Percentiles rank a stretch among this genome's conserved stretches.
phyloP scores from a whole-genome alignment of 805 yeast species.

The Saturnispora galanensis region DNA sequence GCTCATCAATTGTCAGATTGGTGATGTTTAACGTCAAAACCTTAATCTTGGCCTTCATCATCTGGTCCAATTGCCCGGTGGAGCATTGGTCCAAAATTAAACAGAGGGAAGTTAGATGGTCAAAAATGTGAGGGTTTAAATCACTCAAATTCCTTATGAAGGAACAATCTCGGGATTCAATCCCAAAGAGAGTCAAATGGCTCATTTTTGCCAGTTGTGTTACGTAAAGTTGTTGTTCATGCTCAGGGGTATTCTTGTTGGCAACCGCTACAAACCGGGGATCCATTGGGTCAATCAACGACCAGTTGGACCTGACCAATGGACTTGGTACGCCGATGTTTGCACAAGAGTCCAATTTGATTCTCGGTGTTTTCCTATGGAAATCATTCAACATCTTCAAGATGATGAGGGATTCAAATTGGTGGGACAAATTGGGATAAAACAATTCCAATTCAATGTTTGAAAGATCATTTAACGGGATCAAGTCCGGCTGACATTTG shows the following conservation, averaged over 20 bases:
- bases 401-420: not conserved
- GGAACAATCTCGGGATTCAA: not conserved
- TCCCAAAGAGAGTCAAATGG: not conserved
- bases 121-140: not conserved
- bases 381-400: not conserved
- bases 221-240: too few species aligned
- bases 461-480: not conserved
- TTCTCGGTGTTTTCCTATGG: not conserved
- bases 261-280: too few species aligned
- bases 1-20: not conserved
- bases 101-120: not conserved
- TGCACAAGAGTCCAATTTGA: not conserved
- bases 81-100: constrained; percentile 1
- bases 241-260: too few species aligned
- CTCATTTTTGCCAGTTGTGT: too few species aligned
- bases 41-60: not conserved
- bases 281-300: too few species aligned
- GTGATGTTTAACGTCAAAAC: not conserved
- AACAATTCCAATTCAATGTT: not conserved
- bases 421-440: not conserved
- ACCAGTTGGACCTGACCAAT: too few species aligned
- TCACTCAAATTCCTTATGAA: not conserved
- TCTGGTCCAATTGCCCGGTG: not conserved
- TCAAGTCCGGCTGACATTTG: not conserved
- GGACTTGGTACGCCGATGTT: too few species aligned